Evolutionary conservation across 1,284 basidiomycete genomes (phyloP), one percentile per base, ranked within the genome.

Genomic region (Ceratobasidium papillatum): DNA sequence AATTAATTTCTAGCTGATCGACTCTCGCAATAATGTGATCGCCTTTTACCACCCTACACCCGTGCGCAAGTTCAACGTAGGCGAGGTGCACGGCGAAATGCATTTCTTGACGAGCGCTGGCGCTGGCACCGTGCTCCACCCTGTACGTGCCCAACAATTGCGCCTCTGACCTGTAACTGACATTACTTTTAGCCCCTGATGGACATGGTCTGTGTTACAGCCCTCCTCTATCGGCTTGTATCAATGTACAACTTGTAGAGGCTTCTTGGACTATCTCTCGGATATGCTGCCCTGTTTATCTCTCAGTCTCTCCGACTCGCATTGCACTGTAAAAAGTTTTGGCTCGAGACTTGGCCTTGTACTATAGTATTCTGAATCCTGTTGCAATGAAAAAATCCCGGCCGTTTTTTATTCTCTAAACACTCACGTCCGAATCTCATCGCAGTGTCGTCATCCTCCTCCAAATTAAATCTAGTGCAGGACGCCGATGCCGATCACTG

Each of bases 191-290:
- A 78, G 73, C 92, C 93, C 76, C 89, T 94, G 82, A 94, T 94
- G 92, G 92, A 94, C 84, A 89, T 88, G 63, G 91, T 94, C 76
- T 90, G 90, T 45, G 88, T 94, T 77, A 92, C 92, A 45, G 88
- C 89, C 69, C 93, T 94, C 91, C 84, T 94, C 51, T 94, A 92
- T 83, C 88, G 93, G 72, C 56, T 77, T 38, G 75, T 75, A 17
- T 64, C 72, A 17, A 75, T 75, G 74, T 71, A 71, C 51, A 71
- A 72, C 61, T 61, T 72, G 17, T 72, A 72, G 52, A 62, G 49
- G n/a, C 38, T 8, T 36, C 47, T 52, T 19, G 19, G 25, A n/a
- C 25, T 65, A 36, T 64, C 38, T 56, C 14, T 54, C 36, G 54
- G 51, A 45, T 74, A 64, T 66, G 43, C 61, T 58, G 43, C 41